These are phyloP conservation scores for Scedosporium dehoogii DNA, from an alignment of 2,329 filamentous ascomycete genomes.

Conservation along the genomic window DNA sequence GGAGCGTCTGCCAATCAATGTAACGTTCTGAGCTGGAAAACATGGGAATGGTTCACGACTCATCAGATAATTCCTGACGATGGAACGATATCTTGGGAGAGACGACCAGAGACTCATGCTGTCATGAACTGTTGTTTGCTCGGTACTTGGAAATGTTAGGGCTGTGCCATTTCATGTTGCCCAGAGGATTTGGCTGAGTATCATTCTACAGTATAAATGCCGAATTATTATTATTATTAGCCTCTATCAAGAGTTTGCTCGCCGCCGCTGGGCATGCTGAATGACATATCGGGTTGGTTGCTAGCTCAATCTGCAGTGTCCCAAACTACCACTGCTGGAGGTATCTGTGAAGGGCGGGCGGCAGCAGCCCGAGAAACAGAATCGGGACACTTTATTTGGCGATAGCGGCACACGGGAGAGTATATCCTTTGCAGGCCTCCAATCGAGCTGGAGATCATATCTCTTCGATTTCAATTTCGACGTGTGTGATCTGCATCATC, in stretches of 20 bases:
- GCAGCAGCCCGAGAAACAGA: neutral
- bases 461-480: neutral
- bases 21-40: neutral
- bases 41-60: neutral
- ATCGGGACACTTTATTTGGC: neutral
- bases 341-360: neutral
- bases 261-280: too few species aligned
- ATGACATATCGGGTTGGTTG: too few species aligned
- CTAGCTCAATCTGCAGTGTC: too few species aligned
- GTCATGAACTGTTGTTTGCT: neutral
- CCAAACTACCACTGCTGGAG: too few species aligned
- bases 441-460: neutral
- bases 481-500: neutral
- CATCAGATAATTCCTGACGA: neutral
- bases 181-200: too few species aligned
- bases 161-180: too few species aligned
- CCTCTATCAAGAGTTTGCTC: too few species aligned
- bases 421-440: neutral
- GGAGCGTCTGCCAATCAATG: neutral
- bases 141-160: too few species aligned
- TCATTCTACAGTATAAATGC: too few species aligned
- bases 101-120: neutral
- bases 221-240: too few species aligned
- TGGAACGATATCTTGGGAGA: neutral
- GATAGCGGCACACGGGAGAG: neutral